These are phyloP conservation scores for Lactarius akahatsu DNA, from an alignment of 768 basidiomycete species.

Conservation along the genomic window DNA sequence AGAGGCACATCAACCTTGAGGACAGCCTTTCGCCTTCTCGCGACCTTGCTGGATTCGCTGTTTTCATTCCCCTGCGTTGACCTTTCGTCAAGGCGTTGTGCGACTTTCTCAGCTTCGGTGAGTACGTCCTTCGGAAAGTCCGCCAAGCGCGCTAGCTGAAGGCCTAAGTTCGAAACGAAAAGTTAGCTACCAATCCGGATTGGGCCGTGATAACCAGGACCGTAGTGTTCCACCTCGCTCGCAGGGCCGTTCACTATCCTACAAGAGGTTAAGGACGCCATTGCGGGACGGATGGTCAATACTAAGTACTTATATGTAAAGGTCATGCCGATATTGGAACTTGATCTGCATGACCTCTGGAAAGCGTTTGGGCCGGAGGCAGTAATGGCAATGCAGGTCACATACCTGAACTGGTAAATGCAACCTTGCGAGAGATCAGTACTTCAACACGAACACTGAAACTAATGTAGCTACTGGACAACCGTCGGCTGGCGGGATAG, in stretches of 20 bases:
- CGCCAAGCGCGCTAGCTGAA: constrained; percentile 85
- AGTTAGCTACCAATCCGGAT: neutral
- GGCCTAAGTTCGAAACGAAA: constrained; percentile 47
- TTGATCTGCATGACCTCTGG: constrained; percentile 55
- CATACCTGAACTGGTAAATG: constrained; percentile 54
- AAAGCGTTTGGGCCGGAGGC: neutral
- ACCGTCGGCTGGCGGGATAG: constrained; percentile 77
- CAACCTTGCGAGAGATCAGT: constrained; percentile 47
- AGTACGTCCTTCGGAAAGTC: constrained; percentile 78
- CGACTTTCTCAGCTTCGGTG: constrained; percentile 57
- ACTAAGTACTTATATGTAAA: constrained; percentile 72
- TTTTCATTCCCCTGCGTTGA: constrained; percentile 58
- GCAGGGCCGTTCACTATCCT: constrained; percentile 76
- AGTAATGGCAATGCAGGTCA: too few relatives aligned
- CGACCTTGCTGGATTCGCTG: constrained; percentile 59
- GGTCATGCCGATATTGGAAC: constrained; percentile 60
- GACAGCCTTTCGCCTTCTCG: constrained; percentile 63
- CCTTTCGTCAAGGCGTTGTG: constrained; percentile 55
- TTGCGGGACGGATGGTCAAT: neutral
- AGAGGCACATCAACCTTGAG: constrained; percentile 43
- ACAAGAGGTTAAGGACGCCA: constrained; percentile 1
- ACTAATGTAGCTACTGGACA: constrained; percentile 57
- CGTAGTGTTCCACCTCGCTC: constrained; percentile 68
- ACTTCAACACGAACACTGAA: neutral
- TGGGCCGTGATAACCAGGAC: constrained; percentile 39